Evolutionary conservation across 2,329 filamentous ascomycete genomes (phyloP).

Genomic region (Coleophoma crateriformis): DNA sequence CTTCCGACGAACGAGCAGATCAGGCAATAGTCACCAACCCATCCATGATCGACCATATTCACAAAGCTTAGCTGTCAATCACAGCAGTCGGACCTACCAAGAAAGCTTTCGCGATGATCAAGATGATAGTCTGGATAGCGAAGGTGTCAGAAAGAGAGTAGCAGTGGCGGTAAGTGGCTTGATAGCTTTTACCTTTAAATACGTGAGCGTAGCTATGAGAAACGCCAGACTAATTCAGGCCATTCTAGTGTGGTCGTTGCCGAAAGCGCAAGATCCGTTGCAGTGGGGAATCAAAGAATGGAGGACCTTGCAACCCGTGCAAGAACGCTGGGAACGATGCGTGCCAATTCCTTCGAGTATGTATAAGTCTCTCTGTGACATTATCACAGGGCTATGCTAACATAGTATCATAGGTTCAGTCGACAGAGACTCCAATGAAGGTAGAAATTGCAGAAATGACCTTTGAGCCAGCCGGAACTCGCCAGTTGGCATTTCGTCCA

Average conservation of each 20-base stretch:
- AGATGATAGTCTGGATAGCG: constrained; percentile 15
- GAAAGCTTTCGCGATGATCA: constrained; percentile 5
- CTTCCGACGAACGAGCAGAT: constrained; percentile 16
- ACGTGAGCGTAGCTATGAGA: too few relatives aligned
- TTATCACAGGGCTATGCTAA: constrained; percentile 2
- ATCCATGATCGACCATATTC: constrained; percentile 20
- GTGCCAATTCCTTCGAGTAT: constrained; percentile 79
- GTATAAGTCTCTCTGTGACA: constrained; percentile 7
- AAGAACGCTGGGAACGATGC: constrained; percentile 63
- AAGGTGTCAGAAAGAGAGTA: constrained; percentile 35
- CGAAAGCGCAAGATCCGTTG: constrained; percentile 93
- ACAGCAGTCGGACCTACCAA: too few relatives aligned
- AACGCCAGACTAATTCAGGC: too few relatives aligned
- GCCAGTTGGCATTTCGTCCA: constrained; percentile 16
- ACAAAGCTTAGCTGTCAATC: not conserved
- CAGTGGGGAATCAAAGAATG: constrained; percentile 75
- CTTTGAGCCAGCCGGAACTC: constrained; percentile 13
- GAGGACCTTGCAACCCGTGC: constrained; percentile 77
- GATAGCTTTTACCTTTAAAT: too few relatives aligned
- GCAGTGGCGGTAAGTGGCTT: constrained; percentile 39
- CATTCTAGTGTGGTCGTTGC: constrained; percentile 73
- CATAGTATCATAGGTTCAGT: constrained; percentile 19
- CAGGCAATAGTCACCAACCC: constrained; percentile 19
- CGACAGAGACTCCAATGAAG: constrained; percentile 19
- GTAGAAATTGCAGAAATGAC: constrained; percentile 13